phyloP scores from a whole-genome alignment of 257 asterid species.

The Leonotis leonurus region DNA sequence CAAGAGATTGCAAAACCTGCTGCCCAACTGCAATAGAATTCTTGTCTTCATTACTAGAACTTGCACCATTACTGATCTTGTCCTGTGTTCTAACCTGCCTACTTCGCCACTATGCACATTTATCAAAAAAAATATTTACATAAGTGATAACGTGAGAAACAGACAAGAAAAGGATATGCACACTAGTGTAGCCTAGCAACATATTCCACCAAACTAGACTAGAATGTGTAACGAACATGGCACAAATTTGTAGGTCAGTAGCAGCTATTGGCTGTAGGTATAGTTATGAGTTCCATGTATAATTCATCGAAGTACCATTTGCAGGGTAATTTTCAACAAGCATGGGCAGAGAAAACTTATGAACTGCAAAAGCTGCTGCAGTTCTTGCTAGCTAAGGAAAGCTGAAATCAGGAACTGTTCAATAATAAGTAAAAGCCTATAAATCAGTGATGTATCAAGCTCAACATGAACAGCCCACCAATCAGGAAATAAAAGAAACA shows the following conservation, averaged over 20 bases:
- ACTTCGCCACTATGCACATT: conserved; percentile 43
- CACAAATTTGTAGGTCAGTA: background rate
- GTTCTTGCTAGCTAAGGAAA: background rate
- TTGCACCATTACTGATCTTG: conserved; percentile 32
- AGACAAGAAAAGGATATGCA: background rate
- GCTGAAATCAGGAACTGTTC: background rate
- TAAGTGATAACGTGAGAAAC: background rate
- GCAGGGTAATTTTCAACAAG: background rate
- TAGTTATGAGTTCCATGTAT: background rate
- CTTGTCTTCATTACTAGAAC: conserved; percentile 33
- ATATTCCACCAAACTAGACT: background rate
- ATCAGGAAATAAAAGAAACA: background rate
- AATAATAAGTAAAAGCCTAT: background rate
- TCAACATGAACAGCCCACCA: background rate
- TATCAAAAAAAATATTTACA: background rate
- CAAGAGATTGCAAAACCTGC: conserved; percentile 67
- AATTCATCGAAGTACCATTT: background rate
- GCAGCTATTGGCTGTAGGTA: background rate
- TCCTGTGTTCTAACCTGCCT: conserved; percentile 36
- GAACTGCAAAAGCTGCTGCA: background rate
- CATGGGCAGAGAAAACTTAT: background rate
- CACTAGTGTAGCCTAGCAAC: background rate
- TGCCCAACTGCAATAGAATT: conserved; percentile 46
- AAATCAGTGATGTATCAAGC: background rate
- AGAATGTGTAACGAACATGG: background rate